phyloP scores from a whole-genome alignment of 495 filamentous ascomycete species.

The Penicillium robsamsonii region DNA sequence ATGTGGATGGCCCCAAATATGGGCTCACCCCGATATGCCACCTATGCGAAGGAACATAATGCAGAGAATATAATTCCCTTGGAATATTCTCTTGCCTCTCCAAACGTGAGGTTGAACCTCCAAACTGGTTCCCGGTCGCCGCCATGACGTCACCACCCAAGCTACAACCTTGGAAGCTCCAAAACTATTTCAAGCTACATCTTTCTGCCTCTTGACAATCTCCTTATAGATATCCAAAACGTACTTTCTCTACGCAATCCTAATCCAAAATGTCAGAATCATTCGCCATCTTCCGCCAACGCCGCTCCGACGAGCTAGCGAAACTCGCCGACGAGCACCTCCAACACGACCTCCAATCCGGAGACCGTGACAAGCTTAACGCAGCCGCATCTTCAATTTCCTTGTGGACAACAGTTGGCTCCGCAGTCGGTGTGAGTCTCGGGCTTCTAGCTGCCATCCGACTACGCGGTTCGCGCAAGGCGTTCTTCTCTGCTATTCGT shows the following conservation, averaged over 20 bases:
- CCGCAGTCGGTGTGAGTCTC: conserved; percentile 57
- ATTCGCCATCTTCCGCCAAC: conserved; percentile 55
- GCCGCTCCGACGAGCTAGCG: conserved; percentile 51
- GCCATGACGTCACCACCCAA: conserved; percentile 6
- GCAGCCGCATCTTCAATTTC: conserved; percentile 52
- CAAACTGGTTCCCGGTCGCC: neutral
- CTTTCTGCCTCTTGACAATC: neutral
- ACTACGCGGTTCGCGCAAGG: conserved; percentile 50
- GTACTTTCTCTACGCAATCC: neutral
- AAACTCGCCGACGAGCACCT: conserved; percentile 62
- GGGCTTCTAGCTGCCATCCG: conserved; percentile 58
- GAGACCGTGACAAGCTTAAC: conserved; percentile 58
- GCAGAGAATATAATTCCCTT: too few relatives aligned
- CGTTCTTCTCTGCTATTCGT: conserved; percentile 59
- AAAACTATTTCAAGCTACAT: neutral
- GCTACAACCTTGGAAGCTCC: neutral
- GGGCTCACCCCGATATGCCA: too few relatives aligned
- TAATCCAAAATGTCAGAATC: conserved; percentile 43
- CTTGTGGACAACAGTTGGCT: conserved; percentile 55
- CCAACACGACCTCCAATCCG: conserved; percentile 56
- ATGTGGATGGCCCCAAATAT: too few relatives aligned
- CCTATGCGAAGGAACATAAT: too few relatives aligned
- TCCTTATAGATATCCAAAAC: neutral
- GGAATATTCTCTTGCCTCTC: neutral
- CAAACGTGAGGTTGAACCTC: neutral